phyloP scores from a whole-genome alignment of 129 eudicot genomes.

The Pittosporum tobira region DNA sequence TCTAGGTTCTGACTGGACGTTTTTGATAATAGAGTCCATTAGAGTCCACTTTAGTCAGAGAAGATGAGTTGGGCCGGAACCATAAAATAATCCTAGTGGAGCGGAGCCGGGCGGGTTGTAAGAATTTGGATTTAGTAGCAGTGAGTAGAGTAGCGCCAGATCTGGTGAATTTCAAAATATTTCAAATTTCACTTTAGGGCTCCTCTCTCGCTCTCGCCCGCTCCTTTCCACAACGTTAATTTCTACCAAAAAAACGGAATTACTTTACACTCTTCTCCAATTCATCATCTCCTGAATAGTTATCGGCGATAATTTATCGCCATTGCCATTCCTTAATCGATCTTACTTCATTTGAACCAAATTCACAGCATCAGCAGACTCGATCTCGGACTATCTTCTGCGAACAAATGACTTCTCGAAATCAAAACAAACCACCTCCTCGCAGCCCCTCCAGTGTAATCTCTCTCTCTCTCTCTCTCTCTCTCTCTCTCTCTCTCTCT shows the following conservation, averaged over 20 bases:
- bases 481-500: too few relatives aligned
- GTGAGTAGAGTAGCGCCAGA: slow-evolving; percentile 11
- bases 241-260: slow-evolving; percentile 3
- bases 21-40: too few relatives aligned
- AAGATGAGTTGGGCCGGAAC: background rate
- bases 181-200: slow-evolving; percentile 9
- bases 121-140: background rate
- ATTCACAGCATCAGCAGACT: background rate
- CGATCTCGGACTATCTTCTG: background rate
- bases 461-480: too few relatives aligned
- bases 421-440: slow-evolving; percentile 51
- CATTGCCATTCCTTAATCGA: background rate
- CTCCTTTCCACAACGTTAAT: slow-evolving; percentile 16
- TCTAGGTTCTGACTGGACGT: too few relatives aligned
- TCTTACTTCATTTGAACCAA: slow-evolving; percentile 1
- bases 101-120: background rate
- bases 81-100: background rate
- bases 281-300: background rate
- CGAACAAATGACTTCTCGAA: slow-evolving; percentile 38
- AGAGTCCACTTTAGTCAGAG: background rate
- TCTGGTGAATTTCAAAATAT: slow-evolving; percentile 17
- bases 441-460: slow-evolving; percentile 38
- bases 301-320: too few relatives aligned
- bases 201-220: slow-evolving; percentile 5
- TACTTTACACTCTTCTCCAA: background rate